Evolutionary conservation across 202 grass and related monocot genomes (phyloP).

Genomic region (Hordeum pubiflorum): DNA sequence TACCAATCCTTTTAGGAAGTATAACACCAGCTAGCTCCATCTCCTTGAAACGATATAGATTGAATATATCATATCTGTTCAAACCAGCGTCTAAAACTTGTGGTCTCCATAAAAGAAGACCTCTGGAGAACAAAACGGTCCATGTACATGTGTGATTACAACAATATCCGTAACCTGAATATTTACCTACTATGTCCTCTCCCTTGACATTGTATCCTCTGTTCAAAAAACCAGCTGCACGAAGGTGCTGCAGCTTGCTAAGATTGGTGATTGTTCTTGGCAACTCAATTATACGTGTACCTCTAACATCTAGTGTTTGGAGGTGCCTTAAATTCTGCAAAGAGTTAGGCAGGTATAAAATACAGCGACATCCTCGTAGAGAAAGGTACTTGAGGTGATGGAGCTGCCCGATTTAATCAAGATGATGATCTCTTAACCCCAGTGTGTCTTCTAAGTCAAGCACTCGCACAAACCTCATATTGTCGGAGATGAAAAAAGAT

Average conservation of each 20-base stretch:
- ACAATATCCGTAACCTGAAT: too few relatives aligned
- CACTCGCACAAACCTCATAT: constrained; percentile 32
- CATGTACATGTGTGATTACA: too few relatives aligned
- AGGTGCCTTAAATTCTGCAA: neutral
- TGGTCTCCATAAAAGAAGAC: neutral
- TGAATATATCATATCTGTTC: neutral
- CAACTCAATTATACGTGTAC: neutral
- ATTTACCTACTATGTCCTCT: too few relatives aligned
- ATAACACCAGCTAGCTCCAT: neutral
- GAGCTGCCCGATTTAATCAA: neutral
- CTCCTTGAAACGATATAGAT: neutral
- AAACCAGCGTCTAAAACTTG: neutral
- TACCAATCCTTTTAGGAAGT: neutral
- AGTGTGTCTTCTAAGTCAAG: constrained; percentile 16
- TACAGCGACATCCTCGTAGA: rapidly evolving
- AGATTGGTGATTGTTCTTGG: constrained; percentile 18
- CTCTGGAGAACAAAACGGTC: too few relatives aligned
- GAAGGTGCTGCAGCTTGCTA: constrained; percentile 23
- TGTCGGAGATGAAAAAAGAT: neutral
- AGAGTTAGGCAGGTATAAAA: neutral
- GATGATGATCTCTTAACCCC: neutral
- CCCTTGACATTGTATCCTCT: too few relatives aligned
- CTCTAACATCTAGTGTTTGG: constrained; percentile 8
- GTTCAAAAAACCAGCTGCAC: too few relatives aligned
- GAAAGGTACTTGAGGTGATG: neutral